Evolutionary conservation across 2,329 filamentous ascomycete genomes (phyloP).

Genomic region (Colletotrichum orbiculare): DNA sequence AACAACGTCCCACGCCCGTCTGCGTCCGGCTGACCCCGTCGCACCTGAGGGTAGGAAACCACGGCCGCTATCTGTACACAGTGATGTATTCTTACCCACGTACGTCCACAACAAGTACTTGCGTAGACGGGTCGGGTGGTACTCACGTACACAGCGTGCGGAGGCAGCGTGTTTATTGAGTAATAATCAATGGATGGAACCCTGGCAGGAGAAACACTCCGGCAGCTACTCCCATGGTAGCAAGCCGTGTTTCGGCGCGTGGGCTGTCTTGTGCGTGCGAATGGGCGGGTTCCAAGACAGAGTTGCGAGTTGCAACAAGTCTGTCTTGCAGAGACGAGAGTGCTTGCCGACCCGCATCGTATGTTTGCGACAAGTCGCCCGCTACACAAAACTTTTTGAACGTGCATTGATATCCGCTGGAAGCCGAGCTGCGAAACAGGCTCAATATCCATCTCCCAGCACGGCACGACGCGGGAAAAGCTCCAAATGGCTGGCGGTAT

Average conservation of each 20-base stretch:
- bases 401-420: neutral
- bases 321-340: conserved; percentile 2
- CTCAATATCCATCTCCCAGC: too few relatives aligned
- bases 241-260: neutral
- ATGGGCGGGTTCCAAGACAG: neutral
- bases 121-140: too few relatives aligned
- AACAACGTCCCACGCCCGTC: conserved; percentile 2
- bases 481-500: neutral
- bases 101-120: neutral
- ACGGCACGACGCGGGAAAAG: neutral
- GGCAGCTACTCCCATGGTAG: conserved; percentile 5
- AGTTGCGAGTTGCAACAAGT: neutral
- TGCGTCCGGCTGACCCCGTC: neutral
- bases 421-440: neutral
- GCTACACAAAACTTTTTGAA: neutral
- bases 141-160: too few relatives aligned
- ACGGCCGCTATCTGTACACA: neutral
- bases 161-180: too few relatives aligned
- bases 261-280: neutral
- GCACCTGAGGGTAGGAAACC: conserved; percentile 16
- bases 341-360: conserved; percentile 2
- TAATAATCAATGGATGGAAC: neutral
- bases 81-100: conserved; percentile 10
- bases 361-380: conserved; percentile 11
- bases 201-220: conserved; percentile 23